Evolutionary conservation across 139 green algal genomes (phyloP).

Genomic region (Limnomonas spitsbergensis): DNA sequence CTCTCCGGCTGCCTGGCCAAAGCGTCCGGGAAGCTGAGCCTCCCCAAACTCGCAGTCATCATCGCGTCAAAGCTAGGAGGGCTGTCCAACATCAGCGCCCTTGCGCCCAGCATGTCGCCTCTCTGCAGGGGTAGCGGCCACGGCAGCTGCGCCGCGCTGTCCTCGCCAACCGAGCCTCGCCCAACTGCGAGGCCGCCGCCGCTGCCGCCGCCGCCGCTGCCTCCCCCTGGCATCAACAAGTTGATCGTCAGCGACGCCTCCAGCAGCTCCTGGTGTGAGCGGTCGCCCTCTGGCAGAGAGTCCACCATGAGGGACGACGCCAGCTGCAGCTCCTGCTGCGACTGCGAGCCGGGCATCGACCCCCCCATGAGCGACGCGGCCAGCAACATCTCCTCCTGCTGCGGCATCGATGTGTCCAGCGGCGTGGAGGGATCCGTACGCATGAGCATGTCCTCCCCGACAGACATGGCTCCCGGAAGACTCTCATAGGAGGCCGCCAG

Average conservation of each 20-base stretch:
- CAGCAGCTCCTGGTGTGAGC: neutral
- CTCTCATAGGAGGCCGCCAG: neutral
- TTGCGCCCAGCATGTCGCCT: neutral
- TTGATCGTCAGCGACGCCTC: neutral
- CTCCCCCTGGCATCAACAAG: neutral
- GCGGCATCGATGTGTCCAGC: neutral
- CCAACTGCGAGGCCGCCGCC: too few species aligned
- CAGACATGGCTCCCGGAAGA: neutral
- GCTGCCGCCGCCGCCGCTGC: neutral
- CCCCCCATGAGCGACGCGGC: neutral
- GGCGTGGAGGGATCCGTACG: neutral
- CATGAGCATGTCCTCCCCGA: neutral
- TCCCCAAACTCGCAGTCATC: neutral
- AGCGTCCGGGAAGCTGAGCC: neutral
- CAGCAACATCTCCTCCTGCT: neutral
- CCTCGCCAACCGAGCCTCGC: too few species aligned
- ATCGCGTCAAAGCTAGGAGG: neutral
- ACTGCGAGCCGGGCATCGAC: neutral
- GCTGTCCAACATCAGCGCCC: neutral
- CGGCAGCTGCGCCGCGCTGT: neutral
- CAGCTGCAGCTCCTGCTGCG: neutral
- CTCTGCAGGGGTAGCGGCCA: neutral
- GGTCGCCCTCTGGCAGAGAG: neutral
- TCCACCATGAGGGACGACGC: neutral
- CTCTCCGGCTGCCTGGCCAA: neutral